A percentile compares a stretch with the other conserved stretches of the same genome.
These are phyloP conservation scores for Benincasa hispida DNA, from an alignment of 306 rosid species.

Conservation along the genomic window DNA sequence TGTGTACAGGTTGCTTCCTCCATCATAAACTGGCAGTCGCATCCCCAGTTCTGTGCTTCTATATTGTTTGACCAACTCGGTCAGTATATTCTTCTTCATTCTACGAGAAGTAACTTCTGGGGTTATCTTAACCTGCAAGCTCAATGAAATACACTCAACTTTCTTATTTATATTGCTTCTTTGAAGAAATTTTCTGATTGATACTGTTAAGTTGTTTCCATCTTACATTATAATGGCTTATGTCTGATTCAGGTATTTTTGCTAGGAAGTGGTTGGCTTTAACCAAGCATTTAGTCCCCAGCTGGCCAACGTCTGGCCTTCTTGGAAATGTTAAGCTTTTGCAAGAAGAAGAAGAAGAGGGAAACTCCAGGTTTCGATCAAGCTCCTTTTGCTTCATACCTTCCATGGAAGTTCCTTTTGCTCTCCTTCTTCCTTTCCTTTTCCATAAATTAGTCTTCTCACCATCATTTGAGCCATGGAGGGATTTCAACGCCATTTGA, in stretches of 20 bases:
- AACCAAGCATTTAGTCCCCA: constrained; percentile 40
- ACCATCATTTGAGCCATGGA: background rate
- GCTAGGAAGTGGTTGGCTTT: constrained; percentile 52
- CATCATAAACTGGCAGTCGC: constrained; percentile 95
- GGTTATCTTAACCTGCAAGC: constrained; percentile 59
- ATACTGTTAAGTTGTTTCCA: background rate
- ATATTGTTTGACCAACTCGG: constrained; percentile 52
- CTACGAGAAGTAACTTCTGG: constrained; percentile 85
- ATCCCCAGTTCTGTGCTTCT: constrained; percentile 69
- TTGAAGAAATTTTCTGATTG: background rate
- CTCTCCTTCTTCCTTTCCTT: constrained; percentile 2
- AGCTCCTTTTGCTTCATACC: constrained; percentile 1
- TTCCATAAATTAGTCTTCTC: background rate
- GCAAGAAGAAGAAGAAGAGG: constrained; percentile 3
- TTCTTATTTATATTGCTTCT: background rate
- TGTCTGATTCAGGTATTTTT: constrained; percentile 37
- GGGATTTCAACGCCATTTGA: background rate
- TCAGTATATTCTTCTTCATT: constrained; percentile 79
- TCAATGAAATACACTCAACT: constrained; percentile 1
- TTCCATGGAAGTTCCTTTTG: background rate
- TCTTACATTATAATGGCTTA: constrained; percentile 30
- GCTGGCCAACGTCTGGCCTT: constrained; percentile 1
- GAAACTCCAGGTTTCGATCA: background rate
- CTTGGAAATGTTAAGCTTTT: background rate
- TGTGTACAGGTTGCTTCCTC: constrained; percentile 78